Conservation (phyloP, 106 monocot genomes). For the Narthecium ossifragum region DNA sequence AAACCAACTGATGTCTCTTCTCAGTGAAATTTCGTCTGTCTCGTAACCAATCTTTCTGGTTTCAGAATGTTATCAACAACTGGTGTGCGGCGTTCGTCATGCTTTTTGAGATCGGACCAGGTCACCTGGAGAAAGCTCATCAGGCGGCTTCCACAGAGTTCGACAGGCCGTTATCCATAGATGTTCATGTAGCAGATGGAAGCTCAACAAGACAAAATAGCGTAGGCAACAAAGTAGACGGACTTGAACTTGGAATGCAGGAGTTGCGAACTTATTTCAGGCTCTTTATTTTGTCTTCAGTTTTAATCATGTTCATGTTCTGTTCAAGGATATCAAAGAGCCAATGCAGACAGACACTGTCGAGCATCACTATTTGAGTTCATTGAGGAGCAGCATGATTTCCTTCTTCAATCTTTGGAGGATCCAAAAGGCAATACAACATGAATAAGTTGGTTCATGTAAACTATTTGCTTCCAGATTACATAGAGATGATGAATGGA, state of each 20-base stretch:
- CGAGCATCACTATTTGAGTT: conserved; percentile 14
- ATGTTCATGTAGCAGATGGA: conserved; percentile 12
- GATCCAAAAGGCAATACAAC: no score
- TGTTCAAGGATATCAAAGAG: conserved; percentile 87
- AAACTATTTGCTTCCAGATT: no score
- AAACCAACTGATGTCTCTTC: no score
- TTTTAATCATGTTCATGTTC: conserved; percentile 91
- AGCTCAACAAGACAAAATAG: conserved; percentile 6
- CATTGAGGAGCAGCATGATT: no score
- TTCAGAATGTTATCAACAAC: conserved; percentile 60
- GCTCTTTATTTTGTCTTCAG: conserved; percentile 77
- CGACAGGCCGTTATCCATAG: conserved; percentile 24
- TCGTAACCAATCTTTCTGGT: no score
- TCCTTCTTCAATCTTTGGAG: no score
- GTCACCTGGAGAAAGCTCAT: conserved; percentile 17
- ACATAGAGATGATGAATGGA: no score
- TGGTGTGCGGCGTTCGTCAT: conserved; percentile 69
- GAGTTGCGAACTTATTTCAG: conserved; percentile 88
- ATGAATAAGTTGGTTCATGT: no score
- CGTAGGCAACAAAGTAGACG: conserved; percentile 34
- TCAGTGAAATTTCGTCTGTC: no score
- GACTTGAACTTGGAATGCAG: conserved; percentile 70
- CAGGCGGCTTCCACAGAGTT: not conserved
- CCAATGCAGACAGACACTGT: conserved; percentile 32
- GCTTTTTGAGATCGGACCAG: conserved; percentile 48